These are phyloP conservation scores for Pythium biforme DNA, from an alignment of 352 stramenopile genomes.

Conservation along the genomic window DNA sequence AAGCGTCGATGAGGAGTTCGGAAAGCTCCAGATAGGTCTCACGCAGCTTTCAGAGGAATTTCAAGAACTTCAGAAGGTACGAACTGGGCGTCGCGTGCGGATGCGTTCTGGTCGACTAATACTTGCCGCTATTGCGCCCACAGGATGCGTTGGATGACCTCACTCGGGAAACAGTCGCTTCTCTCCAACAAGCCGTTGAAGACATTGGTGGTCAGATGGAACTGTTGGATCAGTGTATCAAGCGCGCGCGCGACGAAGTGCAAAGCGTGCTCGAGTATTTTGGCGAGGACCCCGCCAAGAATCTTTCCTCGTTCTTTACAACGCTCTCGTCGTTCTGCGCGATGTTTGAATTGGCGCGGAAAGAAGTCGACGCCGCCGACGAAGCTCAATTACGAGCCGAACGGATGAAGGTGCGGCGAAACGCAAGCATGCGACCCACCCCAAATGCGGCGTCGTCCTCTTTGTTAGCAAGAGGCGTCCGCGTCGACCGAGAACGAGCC, in stretches of 20 bases:
- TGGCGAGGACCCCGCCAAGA: slow-evolving; percentile 76
- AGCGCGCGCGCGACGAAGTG: slow-evolving; percentile 50
- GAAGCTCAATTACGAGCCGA: slow-evolving; percentile 55
- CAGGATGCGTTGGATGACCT: slow-evolving; percentile 11
- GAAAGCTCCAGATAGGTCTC: slow-evolving; percentile 52
- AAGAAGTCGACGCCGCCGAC: slow-evolving; percentile 69
- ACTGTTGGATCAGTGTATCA: slow-evolving; percentile 36
- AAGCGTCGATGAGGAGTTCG: slow-evolving; percentile 60
- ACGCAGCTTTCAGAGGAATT: slow-evolving; percentile 48
- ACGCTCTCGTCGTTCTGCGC: slow-evolving; percentile 81
- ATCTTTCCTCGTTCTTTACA: slow-evolving; percentile 72
- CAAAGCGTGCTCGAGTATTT: slow-evolving; percentile 85
- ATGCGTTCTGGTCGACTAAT: neutral
- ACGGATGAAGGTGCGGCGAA: slow-evolving; percentile 56
- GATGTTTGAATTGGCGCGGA: slow-evolving; percentile 64
- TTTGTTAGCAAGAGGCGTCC: neutral
- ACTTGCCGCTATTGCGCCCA: neutral
- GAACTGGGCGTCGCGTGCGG: too few relatives aligned
- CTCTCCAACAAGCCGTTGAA: slow-evolving; percentile 36
- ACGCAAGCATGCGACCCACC: slow-evolving; percentile 15
- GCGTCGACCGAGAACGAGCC: slow-evolving; percentile 12
- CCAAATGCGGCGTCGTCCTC: neutral
- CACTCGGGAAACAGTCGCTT: slow-evolving; percentile 18
- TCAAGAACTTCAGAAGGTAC: slow-evolving; percentile 44
- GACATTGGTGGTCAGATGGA: slow-evolving; percentile 52